These are phyloP conservation scores for Parasitella parasitica DNA, from an alignment of 371 early-diverging fungal species.

Conservation along the genomic window DNA sequence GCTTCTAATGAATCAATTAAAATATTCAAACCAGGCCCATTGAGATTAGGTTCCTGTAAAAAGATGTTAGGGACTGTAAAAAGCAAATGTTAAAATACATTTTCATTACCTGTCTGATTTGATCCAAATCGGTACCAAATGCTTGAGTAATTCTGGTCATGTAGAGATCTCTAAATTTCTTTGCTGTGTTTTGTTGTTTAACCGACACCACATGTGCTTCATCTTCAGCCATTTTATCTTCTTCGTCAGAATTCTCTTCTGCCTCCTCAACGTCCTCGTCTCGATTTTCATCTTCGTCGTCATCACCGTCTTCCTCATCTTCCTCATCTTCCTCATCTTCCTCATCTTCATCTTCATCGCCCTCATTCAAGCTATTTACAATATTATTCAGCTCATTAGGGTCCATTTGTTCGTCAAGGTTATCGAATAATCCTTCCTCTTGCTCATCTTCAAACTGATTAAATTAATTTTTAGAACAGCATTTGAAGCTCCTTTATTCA, in stretches of 20 bases:
- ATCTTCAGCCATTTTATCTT: conserved; percentile 16
- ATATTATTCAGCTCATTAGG: conserved; percentile 28
- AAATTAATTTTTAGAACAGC: not conserved
- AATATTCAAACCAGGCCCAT: conserved; percentile 30
- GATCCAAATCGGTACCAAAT: conserved; percentile 47
- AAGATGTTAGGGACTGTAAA: not conserved
- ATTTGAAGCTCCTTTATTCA: not conserved
- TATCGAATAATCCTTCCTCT: conserved; percentile 36
- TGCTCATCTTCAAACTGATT: conserved; percentile 1
- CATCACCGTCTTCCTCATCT: conserved; percentile 17
- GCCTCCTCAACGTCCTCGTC: conserved; percentile 14
- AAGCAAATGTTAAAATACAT: too few relatives aligned
- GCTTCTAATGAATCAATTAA: conserved; percentile 51
- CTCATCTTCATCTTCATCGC: conserved; percentile 8
- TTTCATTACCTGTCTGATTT: conserved; percentile 41
- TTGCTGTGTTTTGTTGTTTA: conserved; percentile 17
- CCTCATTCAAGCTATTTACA: conserved; percentile 24
- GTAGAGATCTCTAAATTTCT: conserved; percentile 38
- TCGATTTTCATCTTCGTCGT: conserved; percentile 27
- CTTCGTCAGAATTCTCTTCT: not conserved
- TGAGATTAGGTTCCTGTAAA: conserved; percentile 41
- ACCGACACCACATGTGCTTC: not conserved
- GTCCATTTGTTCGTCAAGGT: conserved; percentile 44
- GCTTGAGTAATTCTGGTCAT: conserved; percentile 46
- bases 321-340: conserved; percentile 25